Conservation (phyloP, 2,329 filamentous ascomycete species). For the Neoarthrinium moseri region DNA sequence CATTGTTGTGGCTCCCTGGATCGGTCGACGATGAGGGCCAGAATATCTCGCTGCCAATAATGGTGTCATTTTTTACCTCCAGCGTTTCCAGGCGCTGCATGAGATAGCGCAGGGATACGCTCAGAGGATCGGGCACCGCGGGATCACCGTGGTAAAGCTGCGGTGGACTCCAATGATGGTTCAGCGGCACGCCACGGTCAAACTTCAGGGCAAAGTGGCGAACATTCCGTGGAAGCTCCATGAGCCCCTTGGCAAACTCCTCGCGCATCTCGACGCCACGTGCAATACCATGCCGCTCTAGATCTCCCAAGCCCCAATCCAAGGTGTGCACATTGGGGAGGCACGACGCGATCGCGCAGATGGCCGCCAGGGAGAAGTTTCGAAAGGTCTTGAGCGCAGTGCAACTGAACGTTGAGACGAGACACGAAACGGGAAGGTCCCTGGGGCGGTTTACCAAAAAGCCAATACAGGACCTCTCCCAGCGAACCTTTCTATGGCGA, state of each 20-base stretch:
- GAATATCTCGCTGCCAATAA: neutral
- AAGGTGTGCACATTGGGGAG: neutral
- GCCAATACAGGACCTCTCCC: too few species aligned
- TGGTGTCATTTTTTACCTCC: neutral
- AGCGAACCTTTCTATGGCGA: too few species aligned
- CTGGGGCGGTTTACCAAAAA: too few species aligned
- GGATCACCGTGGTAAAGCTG: neutral
- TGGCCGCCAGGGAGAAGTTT: too few species aligned
- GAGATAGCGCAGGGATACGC: neutral
- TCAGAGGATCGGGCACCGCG: neutral
- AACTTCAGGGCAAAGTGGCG: neutral
- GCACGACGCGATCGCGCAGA: neutral
- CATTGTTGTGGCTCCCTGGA: neutral
- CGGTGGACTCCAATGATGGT: neutral
- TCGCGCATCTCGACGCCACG: neutral
- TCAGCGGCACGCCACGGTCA: neutral
- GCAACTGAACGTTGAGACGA: too few species aligned
- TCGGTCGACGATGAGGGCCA: neutral
- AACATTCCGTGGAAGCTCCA: neutral
- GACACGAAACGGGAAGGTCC: too few species aligned
- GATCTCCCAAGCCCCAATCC: neutral
- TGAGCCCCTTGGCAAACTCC: neutral
- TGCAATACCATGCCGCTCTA: neutral
- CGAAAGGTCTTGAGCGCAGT: too few species aligned
- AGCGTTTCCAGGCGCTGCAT: neutral